Base-by-base conservation (phyloP, 2,329 filamentous ascomycete genomes). In the Aspergillus uvarum region DNA sequence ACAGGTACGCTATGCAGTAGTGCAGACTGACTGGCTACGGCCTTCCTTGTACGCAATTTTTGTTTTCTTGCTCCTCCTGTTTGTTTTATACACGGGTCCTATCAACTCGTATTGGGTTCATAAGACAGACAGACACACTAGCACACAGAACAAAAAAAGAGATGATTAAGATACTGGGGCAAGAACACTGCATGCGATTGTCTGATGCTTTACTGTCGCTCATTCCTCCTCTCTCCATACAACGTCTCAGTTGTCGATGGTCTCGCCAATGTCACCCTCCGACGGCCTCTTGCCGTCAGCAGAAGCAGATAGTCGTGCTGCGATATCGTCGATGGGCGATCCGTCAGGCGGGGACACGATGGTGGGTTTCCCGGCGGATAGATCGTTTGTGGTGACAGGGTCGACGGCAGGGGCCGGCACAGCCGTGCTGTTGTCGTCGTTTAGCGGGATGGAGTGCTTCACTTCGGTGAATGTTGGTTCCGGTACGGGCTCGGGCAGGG, bases 221-320 rank as follows among this genome's bases (percentile, higher is more conserved):
- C 38, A 6, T 10, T 22, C 22, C 22, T 22, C 22, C 22, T 22
- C 22, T 22, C 22, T 22, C 32, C 32, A 12, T 19, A 16, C 38
- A 7, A 44, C 8, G 16, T 6, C 38, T 44, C 16, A 44, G 14
- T 44, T 44, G 26, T 29, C 26, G 38, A 44, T 19, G 48, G 16
- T 51, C 11, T 51, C 49, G 32, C 32, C 48, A 32, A 55, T 47
- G 29, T 63, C 63, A 53, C 68, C 67, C 47, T 72, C 67, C 31
- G 69, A 71, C 2, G 51, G 14, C 44, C 51, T 64, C 61, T 74
- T 73, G 32, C 65, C 68, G 31, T 72, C 68, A 21, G 69, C 68
- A 35, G 67, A 55, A 10, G 67, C 69, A 47, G 67, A 47, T 54
- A 67, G 54, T n/a, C 63, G 56, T 57, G 73, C 70, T 6, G 68